Evolutionary conservation across 495 filamentous ascomycete species (phyloP).

Genomic region (Massariosphaeria phaeospora): DNA sequence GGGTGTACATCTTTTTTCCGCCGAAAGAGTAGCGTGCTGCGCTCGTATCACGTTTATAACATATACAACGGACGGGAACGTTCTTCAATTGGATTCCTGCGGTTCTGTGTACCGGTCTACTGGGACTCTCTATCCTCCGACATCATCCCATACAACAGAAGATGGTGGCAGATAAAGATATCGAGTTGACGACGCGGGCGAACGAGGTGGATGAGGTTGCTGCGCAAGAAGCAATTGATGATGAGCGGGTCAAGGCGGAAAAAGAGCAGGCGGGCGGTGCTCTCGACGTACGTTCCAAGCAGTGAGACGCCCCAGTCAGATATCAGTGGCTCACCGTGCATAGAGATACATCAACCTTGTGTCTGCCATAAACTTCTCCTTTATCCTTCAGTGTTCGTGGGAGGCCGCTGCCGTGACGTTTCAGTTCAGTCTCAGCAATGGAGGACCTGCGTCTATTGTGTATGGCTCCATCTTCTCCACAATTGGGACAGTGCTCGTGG

Average conservation of each 20-base stretch:
- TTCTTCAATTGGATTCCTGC: slow-evolving; percentile 6
- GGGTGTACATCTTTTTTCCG: slow-evolving; percentile 15
- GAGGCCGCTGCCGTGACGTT: slow-evolving; percentile 33
- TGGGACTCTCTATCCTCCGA: slow-evolving; percentile 6
- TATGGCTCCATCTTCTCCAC: slow-evolving; percentile 35
- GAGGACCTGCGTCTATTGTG: slow-evolving; percentile 38
- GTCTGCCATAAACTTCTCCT: slow-evolving; percentile 29
- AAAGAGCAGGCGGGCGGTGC: slow-evolving; percentile 10
- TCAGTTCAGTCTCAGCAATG: slow-evolving; percentile 33
- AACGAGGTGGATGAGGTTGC: slow-evolving; percentile 12
- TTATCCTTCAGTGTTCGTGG: slow-evolving; percentile 34
- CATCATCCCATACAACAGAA: background rate
- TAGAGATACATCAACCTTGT: slow-evolving; percentile 31
- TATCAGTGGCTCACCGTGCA: background rate
- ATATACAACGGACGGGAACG: background rate
- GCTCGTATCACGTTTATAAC: no score
- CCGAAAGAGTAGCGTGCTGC: slow-evolving; percentile 6
- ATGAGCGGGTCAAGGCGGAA: slow-evolving; percentile 9
- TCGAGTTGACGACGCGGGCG: slow-evolving; percentile 16
- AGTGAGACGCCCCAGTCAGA: background rate
- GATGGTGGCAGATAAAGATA: slow-evolving; percentile 19
- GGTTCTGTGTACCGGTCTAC: slow-evolving; percentile 12
- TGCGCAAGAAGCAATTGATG: slow-evolving; percentile 11
- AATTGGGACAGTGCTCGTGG: slow-evolving; percentile 34
- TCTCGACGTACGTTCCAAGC: slow-evolving; percentile 17